Percentiles rank a stretch among this genome's conserved stretches.
Conservation (phyloP, 805 yeast species). For the Candida nitratophila region DNA sequence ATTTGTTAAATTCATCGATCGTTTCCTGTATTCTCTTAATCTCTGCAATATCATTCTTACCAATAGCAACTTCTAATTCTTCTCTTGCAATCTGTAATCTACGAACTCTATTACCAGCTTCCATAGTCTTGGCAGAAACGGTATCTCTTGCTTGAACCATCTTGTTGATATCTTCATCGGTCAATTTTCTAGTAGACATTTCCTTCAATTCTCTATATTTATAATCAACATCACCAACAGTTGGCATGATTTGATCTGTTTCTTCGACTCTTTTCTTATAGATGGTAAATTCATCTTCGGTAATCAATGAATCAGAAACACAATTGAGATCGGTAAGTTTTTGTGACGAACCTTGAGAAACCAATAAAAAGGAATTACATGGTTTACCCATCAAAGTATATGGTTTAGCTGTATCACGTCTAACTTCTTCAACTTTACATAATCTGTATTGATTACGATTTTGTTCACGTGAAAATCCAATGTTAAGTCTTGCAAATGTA, state of each 20-base stretch:
- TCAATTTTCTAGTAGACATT: slow-evolving; percentile 60
- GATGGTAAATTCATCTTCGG: slow-evolving; percentile 63
- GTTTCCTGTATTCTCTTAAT: slow-evolving; percentile 40
- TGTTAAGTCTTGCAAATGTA: slow-evolving; percentile 75
- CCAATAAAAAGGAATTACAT: slow-evolving; percentile 52
- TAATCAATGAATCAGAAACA: slow-evolving; percentile 71
- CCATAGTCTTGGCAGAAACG: slow-evolving; percentile 43
- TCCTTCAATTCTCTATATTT: slow-evolving; percentile 56
- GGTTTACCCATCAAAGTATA: slow-evolving; percentile 36
- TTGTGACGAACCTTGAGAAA: slow-evolving; percentile 74
- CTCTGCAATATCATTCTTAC: slow-evolving; percentile 39
- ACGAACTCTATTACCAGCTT: slow-evolving; percentile 70
- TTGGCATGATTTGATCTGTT: slow-evolving; percentile 52
- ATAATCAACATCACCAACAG: slow-evolving; percentile 53
- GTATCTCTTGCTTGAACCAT: slow-evolving; percentile 69
- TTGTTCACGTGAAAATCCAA: slow-evolving; percentile 61
- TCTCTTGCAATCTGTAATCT: slow-evolving; percentile 66
- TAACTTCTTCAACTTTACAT: slow-evolving; percentile 69
- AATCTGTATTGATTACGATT: slow-evolving; percentile 68
- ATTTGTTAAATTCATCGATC: slow-evolving; percentile 31
- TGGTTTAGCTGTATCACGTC: slow-evolving; percentile 31
- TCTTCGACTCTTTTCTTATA: slow-evolving; percentile 57
- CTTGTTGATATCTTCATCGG: slow-evolving; percentile 67
- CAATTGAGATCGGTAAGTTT: slow-evolving; percentile 71
- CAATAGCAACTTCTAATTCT: slow-evolving; percentile 69